These are phyloP conservation scores for Coniochaeta pulveracea DNA, from an alignment of 2,329 filamentous ascomycete genomes.

Conservation along the genomic window DNA sequence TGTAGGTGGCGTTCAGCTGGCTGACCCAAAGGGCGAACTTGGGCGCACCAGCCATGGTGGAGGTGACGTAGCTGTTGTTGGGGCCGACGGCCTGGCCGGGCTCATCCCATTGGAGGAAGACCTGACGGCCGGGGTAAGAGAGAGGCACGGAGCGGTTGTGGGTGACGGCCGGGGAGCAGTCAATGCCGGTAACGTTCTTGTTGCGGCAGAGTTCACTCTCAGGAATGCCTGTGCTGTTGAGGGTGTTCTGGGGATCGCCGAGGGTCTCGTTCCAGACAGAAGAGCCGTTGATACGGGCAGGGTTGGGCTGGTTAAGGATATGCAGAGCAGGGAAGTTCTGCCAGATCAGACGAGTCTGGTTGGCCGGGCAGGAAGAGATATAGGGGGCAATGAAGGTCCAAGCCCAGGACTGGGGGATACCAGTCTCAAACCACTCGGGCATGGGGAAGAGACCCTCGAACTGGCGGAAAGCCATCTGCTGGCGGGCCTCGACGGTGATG, in stretches of 20 bases:
- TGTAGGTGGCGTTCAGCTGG: slow-evolving; percentile 67
- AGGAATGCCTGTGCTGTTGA: slow-evolving; percentile 33
- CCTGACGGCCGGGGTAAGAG: slow-evolving; percentile 60
- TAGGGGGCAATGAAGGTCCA: slow-evolving; percentile 77
- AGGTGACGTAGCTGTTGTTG: slow-evolving; percentile 72
- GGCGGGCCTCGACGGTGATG: slow-evolving; percentile 68
- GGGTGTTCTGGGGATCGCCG: slow-evolving; percentile 41
- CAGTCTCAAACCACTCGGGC: slow-evolving; percentile 72
- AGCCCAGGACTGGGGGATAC: slow-evolving; percentile 73
- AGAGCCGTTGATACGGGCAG: slow-evolving; percentile 53
- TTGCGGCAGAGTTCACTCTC: slow-evolving; percentile 43
- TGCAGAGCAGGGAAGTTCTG: slow-evolving; percentile 70
- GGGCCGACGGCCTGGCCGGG: slow-evolving; percentile 61
- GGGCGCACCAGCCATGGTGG: slow-evolving; percentile 44
- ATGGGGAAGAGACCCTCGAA: slow-evolving; percentile 71
- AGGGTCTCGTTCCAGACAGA: slow-evolving; percentile 52
- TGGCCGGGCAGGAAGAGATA: slow-evolving; percentile 63
- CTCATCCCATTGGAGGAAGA: slow-evolving; percentile 62
- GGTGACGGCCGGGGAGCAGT: slow-evolving; percentile 53
- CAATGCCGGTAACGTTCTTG: slow-evolving; percentile 37
- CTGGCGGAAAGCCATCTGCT: slow-evolving; percentile 78
- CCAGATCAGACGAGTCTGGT: slow-evolving; percentile 68
- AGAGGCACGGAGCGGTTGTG: slow-evolving; percentile 61
- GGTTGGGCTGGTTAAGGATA: slow-evolving; percentile 68
- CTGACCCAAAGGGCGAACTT: slow-evolving; percentile 64